phyloP scores from a whole-genome alignment of 2,329 filamentous ascomycete species.

The Arthrinium phaeospermum region DNA sequence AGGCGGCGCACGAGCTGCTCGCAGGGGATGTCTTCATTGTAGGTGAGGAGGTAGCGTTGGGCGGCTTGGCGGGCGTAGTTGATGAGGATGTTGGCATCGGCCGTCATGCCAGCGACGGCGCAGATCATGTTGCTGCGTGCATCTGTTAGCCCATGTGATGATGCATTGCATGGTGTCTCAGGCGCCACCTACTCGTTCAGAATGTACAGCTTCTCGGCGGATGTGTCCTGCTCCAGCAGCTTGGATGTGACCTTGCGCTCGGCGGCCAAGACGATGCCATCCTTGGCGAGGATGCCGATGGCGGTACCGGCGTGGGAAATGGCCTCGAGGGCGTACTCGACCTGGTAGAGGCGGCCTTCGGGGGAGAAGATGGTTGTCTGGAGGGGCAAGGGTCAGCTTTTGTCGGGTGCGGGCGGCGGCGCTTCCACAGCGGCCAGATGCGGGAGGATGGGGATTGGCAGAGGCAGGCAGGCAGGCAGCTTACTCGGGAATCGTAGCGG shows the following conservation, averaged over 20 bases:
- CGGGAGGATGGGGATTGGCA: neutral
- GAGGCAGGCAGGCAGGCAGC: constrained; percentile 41
- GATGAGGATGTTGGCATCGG: constrained; percentile 99
- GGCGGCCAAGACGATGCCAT: constrained; percentile 96
- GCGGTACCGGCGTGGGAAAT: constrained; percentile 98
- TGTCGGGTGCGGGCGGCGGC: neutral
- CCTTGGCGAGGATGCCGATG: constrained; percentile 93
- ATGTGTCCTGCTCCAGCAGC: constrained; percentile 98
- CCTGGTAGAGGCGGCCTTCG: constrained; percentile 97
- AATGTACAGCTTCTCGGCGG: constrained; percentile 99
- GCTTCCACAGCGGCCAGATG: constrained; percentile 3
- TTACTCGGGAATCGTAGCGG: constrained; percentile 95
- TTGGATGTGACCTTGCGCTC: constrained; percentile 99
- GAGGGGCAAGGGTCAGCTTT: constrained; percentile 30
- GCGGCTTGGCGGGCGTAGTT: constrained; percentile 98
- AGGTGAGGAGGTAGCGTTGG: constrained; percentile 96
- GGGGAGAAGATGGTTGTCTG: constrained; percentile 99
- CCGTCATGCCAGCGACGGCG: constrained; percentile 98
- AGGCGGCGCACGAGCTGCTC: constrained; percentile 96
- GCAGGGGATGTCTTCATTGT: constrained; percentile 99
- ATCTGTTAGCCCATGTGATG: constrained; percentile 9
- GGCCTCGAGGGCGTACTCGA: constrained; percentile 98
- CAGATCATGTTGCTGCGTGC: constrained; percentile 94
- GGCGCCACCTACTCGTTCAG: constrained; percentile 81
- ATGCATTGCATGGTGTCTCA: neutral